Percentiles rank a stretch among this genome's conserved stretches.
These are phyloP conservation scores for Buxus sempervirens DNA, from an alignment of 164 flowering plant genomes.

Conservation along the genomic window DNA sequence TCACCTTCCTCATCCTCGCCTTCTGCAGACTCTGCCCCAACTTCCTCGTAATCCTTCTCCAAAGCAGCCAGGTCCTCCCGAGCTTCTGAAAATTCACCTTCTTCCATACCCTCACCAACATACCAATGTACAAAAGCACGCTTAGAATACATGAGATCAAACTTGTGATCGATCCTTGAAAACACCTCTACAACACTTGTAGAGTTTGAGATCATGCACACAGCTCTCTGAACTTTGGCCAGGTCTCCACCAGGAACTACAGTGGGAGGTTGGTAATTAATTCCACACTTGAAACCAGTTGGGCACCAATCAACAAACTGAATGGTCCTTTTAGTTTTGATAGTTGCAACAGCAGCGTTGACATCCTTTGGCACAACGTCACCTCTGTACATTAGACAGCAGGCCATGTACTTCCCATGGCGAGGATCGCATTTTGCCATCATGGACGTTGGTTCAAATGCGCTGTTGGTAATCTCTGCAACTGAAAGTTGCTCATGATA, in stretches of 20 bases:
- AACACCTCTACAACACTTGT: slow-evolving; percentile 53
- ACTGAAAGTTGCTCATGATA: slow-evolving; percentile 46
- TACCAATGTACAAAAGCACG: slow-evolving; percentile 53
- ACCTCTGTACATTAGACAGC: slow-evolving; percentile 49
- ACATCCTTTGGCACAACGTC: slow-evolving; percentile 52
- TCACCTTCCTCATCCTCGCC: slow-evolving; percentile 40
- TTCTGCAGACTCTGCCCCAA: slow-evolving; percentile 38
- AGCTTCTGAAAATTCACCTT: slow-evolving; percentile 54
- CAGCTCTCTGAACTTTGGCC: slow-evolving; percentile 51
- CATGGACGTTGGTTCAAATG: slow-evolving; percentile 50
- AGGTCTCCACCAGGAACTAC: slow-evolving; percentile 53
- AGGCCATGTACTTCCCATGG: slow-evolving; percentile 51
- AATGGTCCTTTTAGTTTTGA: slow-evolving; percentile 47
- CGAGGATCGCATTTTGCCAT: slow-evolving; percentile 54
- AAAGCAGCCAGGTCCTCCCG: slow-evolving; percentile 46
- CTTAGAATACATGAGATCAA: slow-evolving; percentile 48
- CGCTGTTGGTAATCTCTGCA: slow-evolving; percentile 47
- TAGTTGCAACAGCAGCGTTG: slow-evolving; percentile 44
- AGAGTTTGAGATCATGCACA: slow-evolving; percentile 46
- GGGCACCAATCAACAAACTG: slow-evolving; percentile 59
- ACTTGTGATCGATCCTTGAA: slow-evolving; percentile 46
- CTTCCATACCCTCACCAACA: slow-evolving; percentile 56
- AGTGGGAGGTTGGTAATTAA: slow-evolving; percentile 46
- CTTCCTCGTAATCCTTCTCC: slow-evolving; percentile 47
- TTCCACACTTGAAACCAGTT: slow-evolving; percentile 51